Conservation (phyloP, 805 yeast species). For the Starmera caribaea region DNA sequence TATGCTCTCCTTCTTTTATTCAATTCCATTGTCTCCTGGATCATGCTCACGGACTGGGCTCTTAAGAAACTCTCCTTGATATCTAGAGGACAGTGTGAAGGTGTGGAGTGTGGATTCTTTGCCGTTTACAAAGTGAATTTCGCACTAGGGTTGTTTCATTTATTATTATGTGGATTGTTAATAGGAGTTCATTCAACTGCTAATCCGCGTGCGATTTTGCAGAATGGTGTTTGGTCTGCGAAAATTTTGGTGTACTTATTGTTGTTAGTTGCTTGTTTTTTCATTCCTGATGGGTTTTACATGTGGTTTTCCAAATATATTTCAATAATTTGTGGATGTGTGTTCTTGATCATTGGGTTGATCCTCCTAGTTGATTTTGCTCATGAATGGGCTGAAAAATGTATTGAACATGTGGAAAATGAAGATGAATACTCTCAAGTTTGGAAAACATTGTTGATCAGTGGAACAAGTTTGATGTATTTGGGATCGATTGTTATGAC, state of each 20-base stretch:
- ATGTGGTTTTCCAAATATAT: conserved; percentile 86
- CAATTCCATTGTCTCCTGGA: conserved; percentile 85
- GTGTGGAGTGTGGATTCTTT: conserved; percentile 83
- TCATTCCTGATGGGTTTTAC: conserved; percentile 82
- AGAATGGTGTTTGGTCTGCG: conserved; percentile 86
- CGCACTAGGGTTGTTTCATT: conserved; percentile 74
- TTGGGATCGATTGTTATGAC: conserved; percentile 63
- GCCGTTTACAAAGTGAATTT: conserved; percentile 91
- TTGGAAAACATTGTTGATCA: conserved; percentile 76
- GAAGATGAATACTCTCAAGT: conserved; percentile 48
- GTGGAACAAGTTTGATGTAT: conserved; percentile 87
- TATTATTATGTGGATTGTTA: conserved; percentile 56
- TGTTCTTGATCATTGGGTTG: conserved; percentile 83
- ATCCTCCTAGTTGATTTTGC: conserved; percentile 92
- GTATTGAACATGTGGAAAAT: conserved; percentile 82
- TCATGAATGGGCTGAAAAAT: conserved; percentile 97
- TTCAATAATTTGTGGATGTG: conserved; percentile 73
- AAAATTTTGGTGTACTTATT: conserved; percentile 55
- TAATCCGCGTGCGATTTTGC: conserved; percentile 72
- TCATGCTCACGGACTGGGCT: conserved; percentile 78
- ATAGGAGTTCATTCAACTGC: conserved; percentile 68
- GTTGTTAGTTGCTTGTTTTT: conserved; percentile 52
- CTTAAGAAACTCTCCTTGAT: conserved; percentile 63
- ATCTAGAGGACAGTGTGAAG: conserved; percentile 66
- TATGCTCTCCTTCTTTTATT: conserved; percentile 73